Conservation (phyloP, 768 basidiomycete species). For the Astraeus odoratus region DNA sequence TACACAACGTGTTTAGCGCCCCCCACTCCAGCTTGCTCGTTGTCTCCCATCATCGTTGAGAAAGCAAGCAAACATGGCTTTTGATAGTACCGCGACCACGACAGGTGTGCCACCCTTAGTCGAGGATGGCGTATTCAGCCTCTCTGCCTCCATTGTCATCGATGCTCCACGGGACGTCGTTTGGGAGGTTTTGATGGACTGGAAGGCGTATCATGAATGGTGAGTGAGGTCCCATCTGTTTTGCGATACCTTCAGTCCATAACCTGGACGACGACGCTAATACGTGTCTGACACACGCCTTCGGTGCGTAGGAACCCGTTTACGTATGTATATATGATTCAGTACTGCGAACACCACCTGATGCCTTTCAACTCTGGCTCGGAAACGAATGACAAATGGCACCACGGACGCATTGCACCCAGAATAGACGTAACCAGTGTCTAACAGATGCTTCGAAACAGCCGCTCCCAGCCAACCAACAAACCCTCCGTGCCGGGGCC, state of each 20-base stretch:
- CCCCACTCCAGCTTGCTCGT: too few relatives aligned
- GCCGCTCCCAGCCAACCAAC: constrained; percentile 35
- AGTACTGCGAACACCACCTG: neutral
- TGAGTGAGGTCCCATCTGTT: constrained; percentile 25
- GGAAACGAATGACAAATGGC: neutral
- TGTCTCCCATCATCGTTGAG: too few relatives aligned
- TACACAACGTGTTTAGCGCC: too few relatives aligned
- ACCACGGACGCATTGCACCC: neutral
- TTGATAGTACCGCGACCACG: neutral
- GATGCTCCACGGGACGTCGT: constrained; percentile 56
- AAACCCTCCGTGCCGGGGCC: constrained; percentile 42
- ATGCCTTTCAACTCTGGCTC: neutral
- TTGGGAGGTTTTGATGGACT: constrained; percentile 57
- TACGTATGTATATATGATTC: constrained; percentile 41
- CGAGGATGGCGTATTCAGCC: constrained; percentile 39
- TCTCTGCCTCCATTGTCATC: constrained; percentile 42
- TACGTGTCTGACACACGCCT: constrained; percentile 1
- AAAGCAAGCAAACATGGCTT: neutral
- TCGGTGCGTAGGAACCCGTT: constrained; percentile 54
- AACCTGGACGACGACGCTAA: constrained; percentile 1
- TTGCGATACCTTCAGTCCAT: neutral
- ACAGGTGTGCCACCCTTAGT: constrained; percentile 33
- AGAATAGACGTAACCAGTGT: constrained; percentile 41
- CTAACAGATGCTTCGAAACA: constrained; percentile 36
- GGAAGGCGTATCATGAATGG: constrained; percentile 58